Evolutionary conservation across 768 basidiomycete species (phyloP), one percentile per base, ranked within the genome.

Genomic region (Russula griseocarnosa): DNA sequence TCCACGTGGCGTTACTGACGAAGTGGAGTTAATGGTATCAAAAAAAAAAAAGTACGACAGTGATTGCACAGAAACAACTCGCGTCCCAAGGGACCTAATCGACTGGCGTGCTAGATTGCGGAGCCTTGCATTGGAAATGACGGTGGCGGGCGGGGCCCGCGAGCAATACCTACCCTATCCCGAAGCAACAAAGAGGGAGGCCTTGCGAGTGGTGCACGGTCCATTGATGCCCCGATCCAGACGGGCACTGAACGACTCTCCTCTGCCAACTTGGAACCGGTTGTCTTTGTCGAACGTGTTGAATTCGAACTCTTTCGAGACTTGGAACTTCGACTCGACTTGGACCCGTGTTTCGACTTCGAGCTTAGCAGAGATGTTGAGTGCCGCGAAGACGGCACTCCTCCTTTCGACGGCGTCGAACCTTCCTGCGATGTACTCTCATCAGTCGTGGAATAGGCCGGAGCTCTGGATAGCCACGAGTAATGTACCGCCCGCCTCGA

Each of bases 61-160:
- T 32, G 32, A 3, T 28, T 10, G 30, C 22, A 9, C 6, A 16
- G 8, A 32, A 16, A 30, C 5, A 24, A 20, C 7, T 26, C 22
- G 14, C 11, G 5, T 55, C 36, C 13, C 28, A 44, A n/a, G 28
- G 32, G 42, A 44, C 18, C 55, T 16, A 56, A 24, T 38, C 36
- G 4, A 44, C 26, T n/a, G 42, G 28, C 11, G 28, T 42, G 20
- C 24, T 44, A 10, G 3, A 7, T 30, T 42, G 16, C 13, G 3
- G n/a, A 10, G 18, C 18, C 26, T 18, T 13, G 32, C 38, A 18
- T 36, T 22, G 38, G 38, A 40, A n/a, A 28, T 16, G 49, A 38
- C 6, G 64, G 60, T 38, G 59, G 54, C 9, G 64, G 64, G 24
- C 64, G 64, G 1, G 64, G 64, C n/a, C 64, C 60, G 13, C 60